phyloP scores from a whole-genome alignment of 2,329 filamentous ascomycete genomes.

The Ophidiomyces ophidiicola region DNA sequence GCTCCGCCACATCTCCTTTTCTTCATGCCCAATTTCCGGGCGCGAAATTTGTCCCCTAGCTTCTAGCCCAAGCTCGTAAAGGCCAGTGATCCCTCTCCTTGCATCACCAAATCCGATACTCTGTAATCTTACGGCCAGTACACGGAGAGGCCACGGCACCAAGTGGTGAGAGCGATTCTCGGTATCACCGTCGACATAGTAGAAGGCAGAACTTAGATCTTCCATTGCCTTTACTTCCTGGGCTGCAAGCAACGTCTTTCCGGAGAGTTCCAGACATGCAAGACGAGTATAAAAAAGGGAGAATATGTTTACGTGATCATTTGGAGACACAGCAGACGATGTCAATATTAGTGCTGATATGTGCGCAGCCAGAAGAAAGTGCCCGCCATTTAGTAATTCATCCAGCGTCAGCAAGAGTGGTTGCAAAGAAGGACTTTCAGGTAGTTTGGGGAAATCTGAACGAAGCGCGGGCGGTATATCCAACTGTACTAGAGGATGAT shows the following conservation, averaged over 20 bases:
- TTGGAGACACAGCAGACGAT: slow-evolving; percentile 30
- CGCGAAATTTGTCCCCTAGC: slow-evolving; percentile 50
- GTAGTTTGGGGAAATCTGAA: slow-evolving; percentile 52
- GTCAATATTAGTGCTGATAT: slow-evolving; percentile 34
- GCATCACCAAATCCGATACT: slow-evolving; percentile 77
- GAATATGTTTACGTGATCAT: slow-evolving; percentile 57
- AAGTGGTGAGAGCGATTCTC: slow-evolving; percentile 53
- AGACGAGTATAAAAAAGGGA: slow-evolving; percentile 67
- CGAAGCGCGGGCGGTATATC: slow-evolving; percentile 55
- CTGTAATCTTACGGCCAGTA: slow-evolving; percentile 72
- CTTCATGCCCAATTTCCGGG: slow-evolving; percentile 42
- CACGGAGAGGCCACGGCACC: slow-evolving; percentile 75
- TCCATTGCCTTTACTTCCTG: slow-evolving; percentile 52
- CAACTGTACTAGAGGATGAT: slow-evolving; percentile 62
- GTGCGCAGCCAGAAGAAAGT: slow-evolving; percentile 66
- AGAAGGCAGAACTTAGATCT: slow-evolving; percentile 48
- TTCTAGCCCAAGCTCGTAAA: slow-evolving; percentile 77
- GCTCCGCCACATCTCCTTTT: slow-evolving; percentile 54
- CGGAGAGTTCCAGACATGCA: slow-evolving; percentile 67
- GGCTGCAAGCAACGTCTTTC: slow-evolving; percentile 55
- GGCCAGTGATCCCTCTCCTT: slow-evolving; percentile 71
- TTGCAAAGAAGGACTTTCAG: slow-evolving; percentile 44
- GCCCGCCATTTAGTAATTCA: slow-evolving; percentile 55
- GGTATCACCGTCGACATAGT: slow-evolving; percentile 29
- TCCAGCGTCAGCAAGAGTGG: slow-evolving; percentile 39